Conservation (phyloP, 202 grass and related monocot genomes). For the Carex sylvatica region DNA sequence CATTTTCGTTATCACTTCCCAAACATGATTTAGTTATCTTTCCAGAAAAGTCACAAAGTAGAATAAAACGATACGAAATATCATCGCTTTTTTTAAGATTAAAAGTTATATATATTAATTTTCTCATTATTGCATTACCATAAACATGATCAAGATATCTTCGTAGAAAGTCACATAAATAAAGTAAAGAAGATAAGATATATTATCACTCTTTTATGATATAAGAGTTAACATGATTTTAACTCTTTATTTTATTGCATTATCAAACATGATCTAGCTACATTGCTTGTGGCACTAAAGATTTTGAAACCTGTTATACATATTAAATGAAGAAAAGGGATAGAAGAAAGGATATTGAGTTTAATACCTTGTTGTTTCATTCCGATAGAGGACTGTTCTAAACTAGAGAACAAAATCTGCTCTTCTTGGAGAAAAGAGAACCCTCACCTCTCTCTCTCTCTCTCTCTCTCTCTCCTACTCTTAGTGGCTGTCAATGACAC, state of each 20-base stretch:
- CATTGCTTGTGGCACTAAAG: neutral
- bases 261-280: neutral
- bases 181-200: neutral
- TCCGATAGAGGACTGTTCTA: no score
- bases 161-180: neutral
- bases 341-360: no score
- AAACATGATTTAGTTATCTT: neutral
- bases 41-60: neutral
- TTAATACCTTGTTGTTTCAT: no score
- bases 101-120: neutral
- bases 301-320: neutral
- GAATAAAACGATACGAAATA: neutral
- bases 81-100: neutral
- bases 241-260: neutral
- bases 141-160: neutral
- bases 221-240: no score
- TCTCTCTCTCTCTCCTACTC: no score
- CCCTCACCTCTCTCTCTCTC: no score
- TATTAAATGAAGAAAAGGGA: neutral
- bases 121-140: neutral
- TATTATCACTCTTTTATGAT: neutral
- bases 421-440: no score
- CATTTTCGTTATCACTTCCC: neutral
- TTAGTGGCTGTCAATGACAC: no score
- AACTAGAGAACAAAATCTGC: no score